A percentile compares a stretch with the other conserved stretches of the same genome.
Conservation (phyloP, 257 asterid genomes). For the Paulownia fortunei region DNA sequence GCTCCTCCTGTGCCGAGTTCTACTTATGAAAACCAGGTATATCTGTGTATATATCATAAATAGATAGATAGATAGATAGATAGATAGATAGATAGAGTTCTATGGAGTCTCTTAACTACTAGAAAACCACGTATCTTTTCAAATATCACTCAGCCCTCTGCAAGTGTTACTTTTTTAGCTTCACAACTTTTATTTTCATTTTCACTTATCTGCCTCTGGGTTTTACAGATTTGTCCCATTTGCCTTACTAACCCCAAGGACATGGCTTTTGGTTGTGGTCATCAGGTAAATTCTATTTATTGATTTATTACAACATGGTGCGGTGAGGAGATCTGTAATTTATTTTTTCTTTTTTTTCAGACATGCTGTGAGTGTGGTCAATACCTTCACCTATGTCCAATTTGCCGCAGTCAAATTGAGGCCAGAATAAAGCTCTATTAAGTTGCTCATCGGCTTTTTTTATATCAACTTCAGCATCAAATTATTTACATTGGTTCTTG, state of each 20-base stretch:
- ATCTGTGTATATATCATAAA: no score
- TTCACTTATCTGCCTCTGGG: neutral
- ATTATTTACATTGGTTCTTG: constrained; percentile 33
- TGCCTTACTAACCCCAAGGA: constrained; percentile 86
- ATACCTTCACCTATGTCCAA: constrained; percentile 72
- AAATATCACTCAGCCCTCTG: neutral
- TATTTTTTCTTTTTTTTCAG: constrained; percentile 39
- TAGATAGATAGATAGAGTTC: neutral
- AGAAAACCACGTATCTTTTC: neutral
- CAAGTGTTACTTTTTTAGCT: neutral
- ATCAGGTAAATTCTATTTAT: constrained; percentile 64
- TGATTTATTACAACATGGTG: neutral
- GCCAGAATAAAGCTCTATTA: constrained; percentile 86
- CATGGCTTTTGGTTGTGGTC: constrained; percentile 99
- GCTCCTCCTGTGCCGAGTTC: constrained; percentile 64
- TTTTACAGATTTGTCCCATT: constrained; percentile 81
- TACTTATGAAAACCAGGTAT: constrained; percentile 74
- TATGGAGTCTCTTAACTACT: neutral
- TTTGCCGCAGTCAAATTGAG: constrained; percentile 69
- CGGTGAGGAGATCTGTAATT: neutral
- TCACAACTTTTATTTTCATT: neutral
- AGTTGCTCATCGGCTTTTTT: constrained; percentile 20
- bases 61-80: no score
- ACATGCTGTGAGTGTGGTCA: constrained; percentile 83
- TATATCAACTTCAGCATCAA: constrained; percentile 32